Evolutionary conservation across 495 filamentous ascomycete genomes (phyloP).

Genomic region (Aspergillus saccharolyticus): DNA sequence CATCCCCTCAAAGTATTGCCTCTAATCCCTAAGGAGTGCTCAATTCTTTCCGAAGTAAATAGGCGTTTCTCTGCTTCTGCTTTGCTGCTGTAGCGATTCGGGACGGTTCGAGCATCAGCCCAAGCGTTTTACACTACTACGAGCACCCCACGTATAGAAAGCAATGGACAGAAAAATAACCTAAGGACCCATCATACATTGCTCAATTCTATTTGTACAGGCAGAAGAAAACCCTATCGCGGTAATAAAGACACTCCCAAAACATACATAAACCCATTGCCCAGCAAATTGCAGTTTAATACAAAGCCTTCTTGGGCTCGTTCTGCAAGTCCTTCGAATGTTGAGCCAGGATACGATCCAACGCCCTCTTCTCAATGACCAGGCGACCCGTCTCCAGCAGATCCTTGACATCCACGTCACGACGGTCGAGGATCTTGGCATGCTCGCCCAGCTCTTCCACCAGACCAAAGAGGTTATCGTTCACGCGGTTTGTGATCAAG

Average conservation of each 20-base stretch:
- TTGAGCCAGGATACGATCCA: slow-evolving; percentile 65
- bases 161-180: background rate
- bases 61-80: too few relatives aligned
- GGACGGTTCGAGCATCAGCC: too few relatives aligned
- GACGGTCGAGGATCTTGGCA: slow-evolving; percentile 60
- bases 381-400: slow-evolving; percentile 76
- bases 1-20: background rate
- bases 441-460: slow-evolving; percentile 57
- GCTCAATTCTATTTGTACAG: slow-evolving; percentile 34
- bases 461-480: slow-evolving; percentile 37
- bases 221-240: slow-evolving; percentile 15
- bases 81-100: too few relatives aligned
- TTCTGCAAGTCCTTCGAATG: slow-evolving; percentile 69
- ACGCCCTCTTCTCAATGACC: slow-evolving; percentile 77
- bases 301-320: slow-evolving; percentile 30
- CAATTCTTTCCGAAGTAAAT: too few relatives aligned
- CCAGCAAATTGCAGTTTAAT: slow-evolving; percentile 21
- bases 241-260: slow-evolving; percentile 7
- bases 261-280: background rate
- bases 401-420: slow-evolving; percentile 91
- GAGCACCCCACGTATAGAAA: too few relatives aligned
- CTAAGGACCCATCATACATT: slow-evolving; percentile 8
- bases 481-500: slow-evolving; percentile 57
- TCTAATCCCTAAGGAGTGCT: too few relatives aligned
- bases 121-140: too few relatives aligned